Conservation (phyloP, 441 rosid genomes). For the Brassica hybrid region DNA sequence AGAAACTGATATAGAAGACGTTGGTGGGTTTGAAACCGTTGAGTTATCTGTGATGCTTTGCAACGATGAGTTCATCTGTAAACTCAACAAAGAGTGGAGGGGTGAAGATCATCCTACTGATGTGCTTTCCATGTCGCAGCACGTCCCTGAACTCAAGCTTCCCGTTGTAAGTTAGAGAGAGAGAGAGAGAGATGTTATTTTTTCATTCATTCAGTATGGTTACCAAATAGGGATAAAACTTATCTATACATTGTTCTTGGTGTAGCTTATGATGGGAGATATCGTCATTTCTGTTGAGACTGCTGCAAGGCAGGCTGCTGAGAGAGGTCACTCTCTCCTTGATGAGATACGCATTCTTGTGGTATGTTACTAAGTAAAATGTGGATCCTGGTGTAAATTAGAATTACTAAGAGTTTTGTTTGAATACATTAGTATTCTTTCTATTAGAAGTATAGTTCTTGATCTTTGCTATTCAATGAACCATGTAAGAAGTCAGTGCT, state of each 20-base stretch:
- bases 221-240: background rate
- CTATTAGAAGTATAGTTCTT: too few relatives aligned
- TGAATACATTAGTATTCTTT: background rate
- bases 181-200: conserved; percentile 17
- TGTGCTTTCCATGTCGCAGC: conserved; percentile 95
- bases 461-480: conserved; percentile 13
- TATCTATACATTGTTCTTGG: background rate
- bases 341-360: conserved; percentile 90
- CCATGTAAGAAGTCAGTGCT: too few relatives aligned
- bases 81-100: conserved; percentile 94
- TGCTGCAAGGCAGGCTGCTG: conserved; percentile 89
- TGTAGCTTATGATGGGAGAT: conserved; percentile 96
- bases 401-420: conserved; percentile 1
- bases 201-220: background rate
- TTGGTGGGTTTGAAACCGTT: conserved; percentile 72
- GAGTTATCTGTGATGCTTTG: conserved; percentile 89
- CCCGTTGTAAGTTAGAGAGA: conserved; percentile 57
- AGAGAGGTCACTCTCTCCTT: conserved; percentile 84
- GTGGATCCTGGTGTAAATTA: too few relatives aligned
- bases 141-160: conserved; percentile 73
- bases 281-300: conserved; percentile 91
- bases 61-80: conserved; percentile 75
- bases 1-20: conserved; percentile 64
- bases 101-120: conserved; percentile 94
- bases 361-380: conserved; percentile 48